Percentiles rank a stretch among this genome's conserved stretches.
These are phyloP conservation scores for Prunus padus DNA, from an alignment of 306 rosid genomes.

Conservation along the genomic window DNA sequence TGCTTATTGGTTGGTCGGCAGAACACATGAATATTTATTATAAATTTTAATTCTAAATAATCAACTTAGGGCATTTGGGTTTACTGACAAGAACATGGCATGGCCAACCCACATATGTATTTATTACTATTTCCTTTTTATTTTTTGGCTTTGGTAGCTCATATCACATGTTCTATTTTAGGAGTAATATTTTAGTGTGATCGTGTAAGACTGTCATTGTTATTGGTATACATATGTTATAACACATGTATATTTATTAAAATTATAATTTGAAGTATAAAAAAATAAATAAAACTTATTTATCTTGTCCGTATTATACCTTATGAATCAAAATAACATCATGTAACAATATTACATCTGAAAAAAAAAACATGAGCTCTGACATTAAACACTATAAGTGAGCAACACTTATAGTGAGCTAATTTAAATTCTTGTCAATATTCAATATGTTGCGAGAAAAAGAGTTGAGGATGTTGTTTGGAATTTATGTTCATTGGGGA, in stretches of 20 bases:
- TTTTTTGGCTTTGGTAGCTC: not conserved
- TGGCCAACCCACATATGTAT: not conserved
- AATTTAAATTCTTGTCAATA: not conserved
- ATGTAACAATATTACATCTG: too few species aligned
- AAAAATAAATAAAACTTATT: too few species aligned
- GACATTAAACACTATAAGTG: too few species aligned
- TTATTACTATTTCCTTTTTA: not conserved
- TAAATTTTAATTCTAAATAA: too few species aligned
- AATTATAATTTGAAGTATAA: too few species aligned
- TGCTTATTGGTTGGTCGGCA: conserved; percentile 8
- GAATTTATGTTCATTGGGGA: not conserved
- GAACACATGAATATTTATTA: not conserved
- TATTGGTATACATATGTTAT: too few species aligned
- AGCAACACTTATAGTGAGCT: not conserved
- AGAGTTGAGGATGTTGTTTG: not conserved
- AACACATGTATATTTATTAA: too few species aligned
- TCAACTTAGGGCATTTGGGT: not conserved
- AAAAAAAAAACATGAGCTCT: too few species aligned
- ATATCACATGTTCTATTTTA: not conserved
- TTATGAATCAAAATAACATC: too few species aligned
- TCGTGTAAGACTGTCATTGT: too few species aligned
- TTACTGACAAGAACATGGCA: conserved; percentile 7
- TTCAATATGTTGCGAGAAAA: not conserved
- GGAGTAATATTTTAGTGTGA: too few species aligned
- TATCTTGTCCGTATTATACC: too few species aligned